Percentiles rank a stretch among this genome's conserved stretches.
Evolutionary conservation across 768 basidiomycete species (phyloP).

Genomic region (Rhodosporidiobolus sp.): DNA sequence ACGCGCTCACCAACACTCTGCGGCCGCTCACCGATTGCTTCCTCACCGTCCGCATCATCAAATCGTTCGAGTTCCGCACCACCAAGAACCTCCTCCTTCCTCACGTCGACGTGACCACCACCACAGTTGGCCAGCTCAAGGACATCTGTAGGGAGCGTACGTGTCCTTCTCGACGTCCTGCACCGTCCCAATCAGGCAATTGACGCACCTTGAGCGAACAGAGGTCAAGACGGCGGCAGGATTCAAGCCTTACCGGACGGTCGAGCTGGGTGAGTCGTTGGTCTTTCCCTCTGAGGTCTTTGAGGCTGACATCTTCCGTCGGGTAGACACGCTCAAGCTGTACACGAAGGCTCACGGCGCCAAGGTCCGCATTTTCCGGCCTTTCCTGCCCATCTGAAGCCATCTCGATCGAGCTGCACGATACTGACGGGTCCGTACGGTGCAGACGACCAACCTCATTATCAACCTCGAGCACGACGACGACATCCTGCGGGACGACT

Average conservation of each 20-base stretch:
- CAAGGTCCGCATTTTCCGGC: constrained; percentile 62
- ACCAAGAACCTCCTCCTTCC: constrained; percentile 81
- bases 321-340: constrained; percentile 81
- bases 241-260: constrained; percentile 84
- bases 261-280: constrained; percentile 60
- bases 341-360: constrained; percentile 93
- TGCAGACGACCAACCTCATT: constrained; percentile 89
- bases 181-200: constrained; percentile 1
- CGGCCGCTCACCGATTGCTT: constrained; percentile 72
- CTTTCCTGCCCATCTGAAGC: constrained; percentile 1
- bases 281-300: too few species aligned
- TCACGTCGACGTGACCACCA: constrained; percentile 70
- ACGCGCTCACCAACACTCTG: constrained; percentile 60
- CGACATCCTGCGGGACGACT: constrained; percentile 77
- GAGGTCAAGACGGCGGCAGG: constrained; percentile 69
- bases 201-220: constrained; percentile 46
- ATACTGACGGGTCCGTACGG: not conserved
- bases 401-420: not conserved
- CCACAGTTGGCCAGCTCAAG: constrained; percentile 78
- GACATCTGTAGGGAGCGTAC: constrained; percentile 65
- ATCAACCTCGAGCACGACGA: constrained; percentile 91
- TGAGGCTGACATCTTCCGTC: not conserved
- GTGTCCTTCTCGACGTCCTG: constrained; percentile 22
- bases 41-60: constrained; percentile 86
- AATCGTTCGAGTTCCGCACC: constrained; percentile 89